These are phyloP conservation scores for Aspergillus versicolor DNA, from an alignment of 2,329 filamentous ascomycete species.

Conservation along the genomic window DNA sequence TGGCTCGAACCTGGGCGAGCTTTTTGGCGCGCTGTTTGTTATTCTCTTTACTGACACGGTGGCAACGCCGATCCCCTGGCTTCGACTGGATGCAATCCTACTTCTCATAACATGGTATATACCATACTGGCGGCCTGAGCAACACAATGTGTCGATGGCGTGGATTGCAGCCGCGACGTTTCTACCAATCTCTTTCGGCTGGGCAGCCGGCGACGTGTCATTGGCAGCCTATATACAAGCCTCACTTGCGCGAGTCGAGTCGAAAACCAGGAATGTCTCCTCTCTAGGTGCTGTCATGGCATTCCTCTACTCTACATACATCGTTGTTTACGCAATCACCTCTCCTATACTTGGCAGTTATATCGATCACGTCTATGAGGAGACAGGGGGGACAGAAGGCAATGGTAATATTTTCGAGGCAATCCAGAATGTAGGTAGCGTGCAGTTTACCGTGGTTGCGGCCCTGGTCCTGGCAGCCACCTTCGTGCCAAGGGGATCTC, in stretches of 20 bases:
- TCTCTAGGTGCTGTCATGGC: conserved; percentile 17
- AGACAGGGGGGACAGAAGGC: conserved; percentile 11
- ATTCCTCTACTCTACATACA: conserved; percentile 17
- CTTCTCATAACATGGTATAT: conserved; percentile 19
- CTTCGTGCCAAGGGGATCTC: conserved; percentile 14
- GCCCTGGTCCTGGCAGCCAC: conserved; percentile 13
- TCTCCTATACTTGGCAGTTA: conserved; percentile 18
- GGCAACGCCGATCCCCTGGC: conserved; percentile 16
- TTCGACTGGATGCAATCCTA: conserved; percentile 15
- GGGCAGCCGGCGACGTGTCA: conserved; percentile 18
- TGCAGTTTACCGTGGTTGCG: conserved; percentile 14
- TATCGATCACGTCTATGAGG: conserved; percentile 16
- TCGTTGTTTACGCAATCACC: conserved; percentile 17
- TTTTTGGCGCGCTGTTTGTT: conserved; percentile 17
- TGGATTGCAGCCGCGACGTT: conserved; percentile 16
- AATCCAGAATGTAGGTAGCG: conserved; percentile 14
- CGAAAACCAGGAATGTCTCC: conserved; percentile 14
- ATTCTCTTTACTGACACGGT: conserved; percentile 14
- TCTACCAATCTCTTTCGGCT: conserved; percentile 17
- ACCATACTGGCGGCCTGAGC: conserved; percentile 13
- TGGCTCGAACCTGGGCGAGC: conserved; percentile 17
- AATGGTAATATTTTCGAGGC: conserved; percentile 17
- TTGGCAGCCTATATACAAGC: conserved; percentile 19
- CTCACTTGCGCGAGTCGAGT: conserved; percentile 15
- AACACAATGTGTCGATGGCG: conserved; percentile 7